Evolutionary conservation across 768 basidiomycete genomes (phyloP).

Genomic region (Tephrocybe rancida): DNA sequence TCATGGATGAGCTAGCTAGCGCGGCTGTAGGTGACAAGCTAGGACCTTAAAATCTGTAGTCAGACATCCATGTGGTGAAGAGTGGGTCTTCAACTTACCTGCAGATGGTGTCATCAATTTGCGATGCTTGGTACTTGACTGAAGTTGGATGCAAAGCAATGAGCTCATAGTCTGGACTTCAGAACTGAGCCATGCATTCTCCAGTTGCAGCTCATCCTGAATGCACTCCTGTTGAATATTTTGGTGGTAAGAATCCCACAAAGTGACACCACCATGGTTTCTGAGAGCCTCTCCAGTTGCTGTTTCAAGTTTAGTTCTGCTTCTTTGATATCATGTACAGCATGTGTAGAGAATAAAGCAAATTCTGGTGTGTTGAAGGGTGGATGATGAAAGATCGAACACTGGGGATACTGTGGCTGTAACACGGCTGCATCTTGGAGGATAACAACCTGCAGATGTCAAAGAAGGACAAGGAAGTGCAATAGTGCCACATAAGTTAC

Average conservation of each 20-base stretch:
- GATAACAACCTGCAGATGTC: too few relatives aligned
- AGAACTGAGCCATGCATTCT: not conserved
- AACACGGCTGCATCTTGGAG: constrained; percentile 21
- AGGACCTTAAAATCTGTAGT: not conserved
- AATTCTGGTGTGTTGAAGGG: constrained; percentile 23
- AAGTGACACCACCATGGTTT: constrained; percentile 19
- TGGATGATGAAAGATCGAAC: constrained; percentile 14
- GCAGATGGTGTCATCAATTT: not conserved
- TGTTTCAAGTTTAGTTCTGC: constrained; percentile 1
- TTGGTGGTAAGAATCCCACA: not conserved
- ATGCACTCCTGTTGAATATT: not conserved
- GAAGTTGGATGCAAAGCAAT: not conserved
- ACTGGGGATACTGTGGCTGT: constrained; percentile 9
- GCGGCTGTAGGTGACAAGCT: too few relatives aligned
- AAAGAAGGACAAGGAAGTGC: too few relatives aligned
- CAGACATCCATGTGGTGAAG: not conserved
- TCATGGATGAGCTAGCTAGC: too few relatives aligned
- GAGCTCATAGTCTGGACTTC: not conserved
- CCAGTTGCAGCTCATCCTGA: not conserved
- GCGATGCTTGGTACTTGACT: not conserved
- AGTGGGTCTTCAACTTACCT: too few relatives aligned
- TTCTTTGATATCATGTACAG: not conserved
- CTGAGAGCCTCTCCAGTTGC: constrained; percentile 21
- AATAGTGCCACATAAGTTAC: constrained; percentile 19
- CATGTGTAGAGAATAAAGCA: not conserved